Conservation (phyloP, 352 stramenopile species). For the Pythium graminicola region DNA sequence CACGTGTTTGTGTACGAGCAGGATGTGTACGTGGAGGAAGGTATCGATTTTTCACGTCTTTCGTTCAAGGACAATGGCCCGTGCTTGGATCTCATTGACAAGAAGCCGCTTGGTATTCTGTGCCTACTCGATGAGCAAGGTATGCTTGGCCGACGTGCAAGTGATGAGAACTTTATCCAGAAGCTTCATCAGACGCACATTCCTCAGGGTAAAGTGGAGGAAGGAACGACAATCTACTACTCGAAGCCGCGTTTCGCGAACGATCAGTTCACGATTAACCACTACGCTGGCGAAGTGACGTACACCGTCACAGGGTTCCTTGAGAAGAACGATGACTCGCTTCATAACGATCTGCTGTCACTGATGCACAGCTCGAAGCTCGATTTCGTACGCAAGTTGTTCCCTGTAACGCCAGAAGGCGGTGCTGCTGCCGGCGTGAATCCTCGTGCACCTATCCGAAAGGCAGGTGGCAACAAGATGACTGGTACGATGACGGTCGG, state of each 20-base stretch:
- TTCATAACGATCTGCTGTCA: constrained; percentile 88
- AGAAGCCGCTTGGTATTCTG: constrained; percentile 90
- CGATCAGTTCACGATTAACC: constrained; percentile 94
- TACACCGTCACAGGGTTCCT: constrained; percentile 96
- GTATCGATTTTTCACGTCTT: constrained; percentile 88
- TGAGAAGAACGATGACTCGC: constrained; percentile 97
- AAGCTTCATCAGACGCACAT: constrained; percentile 89
- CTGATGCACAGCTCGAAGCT: constrained; percentile 83
- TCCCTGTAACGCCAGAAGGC: constrained; percentile 39
- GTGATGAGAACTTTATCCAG: constrained; percentile 89
- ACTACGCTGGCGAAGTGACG: constrained; percentile 95
- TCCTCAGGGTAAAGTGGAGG: constrained; percentile 67
- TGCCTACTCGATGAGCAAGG: constrained; percentile 94
- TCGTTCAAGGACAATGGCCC: constrained; percentile 92
- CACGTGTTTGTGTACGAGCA: constrained; percentile 97
- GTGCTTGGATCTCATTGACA: constrained; percentile 91
- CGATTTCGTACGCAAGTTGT: constrained; percentile 72
- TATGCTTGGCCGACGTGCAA: constrained; percentile 88
- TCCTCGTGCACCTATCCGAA: constrained; percentile 59
- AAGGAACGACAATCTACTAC: constrained; percentile 76
- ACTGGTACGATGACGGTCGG: constrained; percentile 86
- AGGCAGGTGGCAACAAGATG: constrained; percentile 78
- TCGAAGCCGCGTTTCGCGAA: constrained; percentile 82
- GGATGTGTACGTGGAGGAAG: constrained; percentile 96
- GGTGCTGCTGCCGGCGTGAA: constrained; percentile 28